phyloP scores from a whole-genome alignment of 2,329 filamentous ascomycete genomes.

The Hypocreales sp. region DNA sequence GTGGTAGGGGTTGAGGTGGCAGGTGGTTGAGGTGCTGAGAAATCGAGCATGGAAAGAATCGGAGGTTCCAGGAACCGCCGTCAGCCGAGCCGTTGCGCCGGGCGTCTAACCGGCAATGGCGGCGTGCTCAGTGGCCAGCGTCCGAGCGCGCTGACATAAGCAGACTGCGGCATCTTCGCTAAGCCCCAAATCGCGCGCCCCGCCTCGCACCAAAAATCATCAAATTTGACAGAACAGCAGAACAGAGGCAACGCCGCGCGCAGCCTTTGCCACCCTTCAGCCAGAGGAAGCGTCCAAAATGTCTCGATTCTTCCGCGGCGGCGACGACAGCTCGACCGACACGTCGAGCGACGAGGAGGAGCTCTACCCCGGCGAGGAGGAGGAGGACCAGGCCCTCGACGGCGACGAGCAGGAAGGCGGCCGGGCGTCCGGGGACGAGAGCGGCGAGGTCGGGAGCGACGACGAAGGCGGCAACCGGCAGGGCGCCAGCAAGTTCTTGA shows the following conservation, averaged over 20 bases:
- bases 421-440: constrained; percentile 35
- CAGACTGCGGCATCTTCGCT: constrained; percentile 10
- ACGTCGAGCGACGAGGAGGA: constrained; percentile 94
- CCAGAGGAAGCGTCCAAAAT: constrained; percentile 36
- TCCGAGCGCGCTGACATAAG: constrained; percentile 2
- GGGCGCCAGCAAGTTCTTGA: constrained; percentile 76
- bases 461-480: constrained; percentile 50
- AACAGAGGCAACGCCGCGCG: too few species aligned
- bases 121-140: constrained; percentile 1
- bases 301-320: constrained; percentile 95
- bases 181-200: constrained; percentile 22
- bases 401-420: constrained; percentile 29
- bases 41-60: constrained; percentile 4
- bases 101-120: constrained; percentile 1
- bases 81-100: too few species aligned
- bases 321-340: constrained; percentile 85
- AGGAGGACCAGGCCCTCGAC: constrained; percentile 13
- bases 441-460: constrained; percentile 41
- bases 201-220: constrained; percentile 27
- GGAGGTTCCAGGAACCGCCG: too few species aligned
- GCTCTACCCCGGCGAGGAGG: constrained; percentile 51
- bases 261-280: too few species aligned
- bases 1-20: background rate
- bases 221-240: constrained; percentile 24
- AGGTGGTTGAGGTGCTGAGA: constrained; percentile 4